Evolutionary conservation across 1,139 yeast genomes (phyloP), one percentile per base, ranked within the genome.

Genomic region (Saccharomyces hybrid): DNA sequence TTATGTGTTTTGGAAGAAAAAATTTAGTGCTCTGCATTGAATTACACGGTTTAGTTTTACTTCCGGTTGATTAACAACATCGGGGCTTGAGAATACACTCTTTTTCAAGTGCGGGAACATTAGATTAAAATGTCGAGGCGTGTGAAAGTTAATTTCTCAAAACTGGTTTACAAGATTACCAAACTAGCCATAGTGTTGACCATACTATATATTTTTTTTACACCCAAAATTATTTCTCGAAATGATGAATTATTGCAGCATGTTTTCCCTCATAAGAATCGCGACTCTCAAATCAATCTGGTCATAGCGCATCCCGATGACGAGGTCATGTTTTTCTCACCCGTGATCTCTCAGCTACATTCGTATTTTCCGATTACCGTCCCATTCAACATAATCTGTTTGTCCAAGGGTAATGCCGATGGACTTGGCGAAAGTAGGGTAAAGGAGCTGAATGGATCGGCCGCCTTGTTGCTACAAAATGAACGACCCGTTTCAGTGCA

Each of bases 261-360:
- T 28, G 29, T 55, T 47, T 47, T 57, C 47, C 46, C 42, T 16
- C 19, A 38, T 16, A 16, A 16, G 50, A 23, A 47, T n/a, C 42
- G 50, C 9, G 29, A 34, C n/a, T 19, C 19, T 23, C 38, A 27
- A 14, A 14, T 51, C 13, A 51, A 41, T 23, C 28, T 88, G 50
- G 75, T 93, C 19, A 84, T 90, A 47, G 97, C 97, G 0, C 99
- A 95, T 70, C 99, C 99, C 0, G 99, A 95, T 70, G 99, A 95
- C 69, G 99, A 95, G 71, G 93, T 90, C 55, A 95, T 95, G 99
- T 95, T 95, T 71, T 95, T 93, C 66, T 82, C 91, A 0, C 99
- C 99, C 0, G 77, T 95, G 0, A 49, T 68, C 32, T 49, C 66
- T 34, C 64, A 66, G 46, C 53, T 68, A 47, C 42, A 47, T 41